These are phyloP conservation scores for Corrigiola litoralis DNA, from an alignment of 179 eudicot species.

Conservation along the genomic window DNA sequence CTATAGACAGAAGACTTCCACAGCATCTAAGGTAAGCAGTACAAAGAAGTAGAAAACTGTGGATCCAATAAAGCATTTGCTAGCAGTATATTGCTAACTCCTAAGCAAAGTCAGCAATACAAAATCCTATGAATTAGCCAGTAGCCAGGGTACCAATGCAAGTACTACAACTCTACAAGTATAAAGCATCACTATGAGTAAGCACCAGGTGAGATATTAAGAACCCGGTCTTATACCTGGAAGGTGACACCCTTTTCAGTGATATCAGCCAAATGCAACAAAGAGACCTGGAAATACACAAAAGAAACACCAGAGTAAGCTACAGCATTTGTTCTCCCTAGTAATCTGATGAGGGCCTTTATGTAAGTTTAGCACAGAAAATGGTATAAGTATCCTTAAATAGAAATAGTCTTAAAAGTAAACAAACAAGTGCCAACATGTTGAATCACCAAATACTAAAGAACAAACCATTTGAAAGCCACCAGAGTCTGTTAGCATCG, in stretches of 20 bases:
- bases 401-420: not conserved
- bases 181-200: not conserved
- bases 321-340: not conserved
- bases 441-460: conserved; percentile 6
- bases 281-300: conserved; percentile 53
- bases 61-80: too few relatives aligned
- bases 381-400: not conserved
- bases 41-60: too few relatives aligned
- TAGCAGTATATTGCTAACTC: too few relatives aligned
- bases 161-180: too few relatives aligned
- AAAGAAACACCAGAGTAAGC: not conserved
- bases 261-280: conserved; percentile 87
- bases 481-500: conserved; percentile 87
- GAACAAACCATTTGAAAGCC: conserved; percentile 91
- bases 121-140: too few relatives aligned
- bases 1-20: not conserved
- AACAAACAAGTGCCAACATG: not conserved
- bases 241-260: conserved; percentile 88
- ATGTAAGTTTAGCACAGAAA: too few relatives aligned
- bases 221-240: conserved; percentile 45
- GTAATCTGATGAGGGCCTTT: too few relatives aligned
- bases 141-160: too few relatives aligned
- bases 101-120: too few relatives aligned
- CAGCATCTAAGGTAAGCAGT: too few relatives aligned
- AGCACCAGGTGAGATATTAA: not conserved